Conservation (phyloP, 768 basidiomycete genomes). For the Rhizopogon sp. region DNA sequence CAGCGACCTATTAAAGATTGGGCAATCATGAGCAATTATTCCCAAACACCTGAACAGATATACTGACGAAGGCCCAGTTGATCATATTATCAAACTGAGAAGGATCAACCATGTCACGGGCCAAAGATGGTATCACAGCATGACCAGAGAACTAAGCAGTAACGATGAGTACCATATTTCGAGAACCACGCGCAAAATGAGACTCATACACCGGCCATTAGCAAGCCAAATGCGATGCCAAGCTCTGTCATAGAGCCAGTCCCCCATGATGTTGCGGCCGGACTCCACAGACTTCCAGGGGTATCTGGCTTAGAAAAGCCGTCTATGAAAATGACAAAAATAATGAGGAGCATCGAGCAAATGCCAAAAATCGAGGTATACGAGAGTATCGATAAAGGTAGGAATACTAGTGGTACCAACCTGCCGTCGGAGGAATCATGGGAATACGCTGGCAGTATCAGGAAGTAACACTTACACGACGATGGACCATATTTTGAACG, state of each 20-base stretch:
- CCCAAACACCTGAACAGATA: background rate
- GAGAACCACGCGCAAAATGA: background rate
- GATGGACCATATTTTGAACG: conserved; percentile 74
- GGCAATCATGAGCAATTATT: background rate
- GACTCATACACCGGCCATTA: conserved; percentile 80
- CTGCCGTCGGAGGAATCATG: background rate
- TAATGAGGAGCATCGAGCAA: conserved; percentile 68
- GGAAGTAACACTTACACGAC: conserved; percentile 47
- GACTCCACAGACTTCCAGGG: conserved; percentile 79
- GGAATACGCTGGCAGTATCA: background rate
- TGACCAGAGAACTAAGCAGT: conserved; percentile 77
- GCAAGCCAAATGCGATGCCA: conserved; percentile 80
- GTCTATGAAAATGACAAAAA: conserved; percentile 76
- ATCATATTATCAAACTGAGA: no score
- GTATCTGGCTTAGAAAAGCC: conserved; percentile 66
- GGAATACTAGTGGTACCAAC: conserved; percentile 81
- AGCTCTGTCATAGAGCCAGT: conserved; percentile 52
- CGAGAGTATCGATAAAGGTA: conserved; percentile 83
- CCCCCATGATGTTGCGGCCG: conserved; percentile 61
- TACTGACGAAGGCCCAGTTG: no score
- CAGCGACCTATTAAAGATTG: conserved; percentile 39
- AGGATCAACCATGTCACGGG: conserved; percentile 85
- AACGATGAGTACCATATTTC: background rate
- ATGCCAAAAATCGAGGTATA: conserved; percentile 87
- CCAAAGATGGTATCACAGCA: conserved; percentile 85